phyloP scores from a whole-genome alignment of 352 stramenopile species.

The Pythium folliculosum region DNA sequence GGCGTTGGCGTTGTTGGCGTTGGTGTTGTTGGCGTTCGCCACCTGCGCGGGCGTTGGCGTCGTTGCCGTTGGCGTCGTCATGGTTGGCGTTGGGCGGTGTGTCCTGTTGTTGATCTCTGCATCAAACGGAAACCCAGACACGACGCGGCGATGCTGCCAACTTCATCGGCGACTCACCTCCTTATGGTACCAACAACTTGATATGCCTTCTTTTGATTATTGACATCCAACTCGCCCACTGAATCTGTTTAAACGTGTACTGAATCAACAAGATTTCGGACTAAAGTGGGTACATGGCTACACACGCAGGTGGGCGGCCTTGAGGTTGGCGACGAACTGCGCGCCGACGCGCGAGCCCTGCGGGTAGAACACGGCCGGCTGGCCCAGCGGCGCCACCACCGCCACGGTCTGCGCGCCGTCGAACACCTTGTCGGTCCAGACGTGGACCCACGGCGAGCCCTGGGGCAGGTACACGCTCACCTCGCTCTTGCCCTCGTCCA shows the following conservation, averaged over 20 bases:
- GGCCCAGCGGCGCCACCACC: constrained; percentile 10
- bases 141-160: background rate
- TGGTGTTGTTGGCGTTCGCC: constrained; percentile 2
- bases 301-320: constrained; percentile 13
- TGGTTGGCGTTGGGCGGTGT: background rate
- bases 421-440: constrained; percentile 21
- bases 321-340: constrained; percentile 18
- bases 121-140: background rate
- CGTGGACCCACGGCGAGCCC: constrained; percentile 16
- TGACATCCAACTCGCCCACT: background rate
- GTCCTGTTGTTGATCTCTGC: background rate
- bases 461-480: constrained; percentile 7
- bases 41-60: background rate
- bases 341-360: constrained; percentile 8
- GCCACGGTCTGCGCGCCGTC: constrained; percentile 4
- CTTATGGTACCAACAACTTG: background rate
- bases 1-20: constrained; percentile 1
- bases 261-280: too few relatives aligned
- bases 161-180: background rate
- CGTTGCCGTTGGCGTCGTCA: background rate
- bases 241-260: too few relatives aligned
- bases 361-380: constrained; percentile 19
- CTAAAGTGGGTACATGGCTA: background rate
- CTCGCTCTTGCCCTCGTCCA: constrained; percentile 11
- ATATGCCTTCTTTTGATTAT: background rate